phyloP scores from a whole-genome alignment of 164 flowering plant genomes.

The Aristolochia contorta region DNA sequence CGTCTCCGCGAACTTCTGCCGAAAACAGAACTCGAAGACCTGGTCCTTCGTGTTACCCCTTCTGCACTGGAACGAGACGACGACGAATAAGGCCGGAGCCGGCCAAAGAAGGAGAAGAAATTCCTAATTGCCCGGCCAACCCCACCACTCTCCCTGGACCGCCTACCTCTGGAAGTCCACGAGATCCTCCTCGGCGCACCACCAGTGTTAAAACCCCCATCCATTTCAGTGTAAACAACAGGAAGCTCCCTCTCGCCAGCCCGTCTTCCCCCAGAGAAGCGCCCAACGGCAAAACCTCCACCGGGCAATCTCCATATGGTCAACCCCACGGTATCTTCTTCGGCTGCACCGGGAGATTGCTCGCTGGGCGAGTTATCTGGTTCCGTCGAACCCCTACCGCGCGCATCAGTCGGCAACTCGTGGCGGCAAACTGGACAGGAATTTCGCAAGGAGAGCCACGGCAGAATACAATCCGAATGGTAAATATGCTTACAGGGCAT shows the following conservation, averaged over 20 bases:
- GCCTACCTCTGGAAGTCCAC: conserved; percentile 31
- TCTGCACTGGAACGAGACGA: conserved; percentile 19
- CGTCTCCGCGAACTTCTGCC: conserved; percentile 28
- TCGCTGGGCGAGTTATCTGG: conserved; percentile 8
- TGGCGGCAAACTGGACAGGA: conserved; percentile 80
- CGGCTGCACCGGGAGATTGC: conserved; percentile 14
- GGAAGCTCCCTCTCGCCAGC: conserved; percentile 50
- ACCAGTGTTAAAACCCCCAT: conserved; percentile 37
- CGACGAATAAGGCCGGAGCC: conserved; percentile 24
- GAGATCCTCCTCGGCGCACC: conserved; percentile 44
- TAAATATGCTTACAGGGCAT: conserved; percentile 86
- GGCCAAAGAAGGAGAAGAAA: conserved; percentile 37
- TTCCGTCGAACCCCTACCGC: conserved; percentile 14
- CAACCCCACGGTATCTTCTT: conserved; percentile 43
- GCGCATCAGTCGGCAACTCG: conserved; percentile 40
- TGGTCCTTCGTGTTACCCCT: conserved; percentile 14
- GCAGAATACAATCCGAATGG: conserved; percentile 69
- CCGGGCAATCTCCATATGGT: conserved; percentile 81
- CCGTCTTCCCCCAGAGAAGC: conserved; percentile 45
- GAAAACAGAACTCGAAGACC: conserved; percentile 18
- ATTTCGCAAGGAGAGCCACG: conserved; percentile 62
- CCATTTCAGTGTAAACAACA: conserved; percentile 65
- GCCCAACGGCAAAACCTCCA: conserved; percentile 82
- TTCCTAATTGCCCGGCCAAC: conserved; percentile 35
- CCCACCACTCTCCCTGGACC: conserved; percentile 37